Conservation (phyloP, 805 yeast genomes). For the Candida michaelii region DNA sequence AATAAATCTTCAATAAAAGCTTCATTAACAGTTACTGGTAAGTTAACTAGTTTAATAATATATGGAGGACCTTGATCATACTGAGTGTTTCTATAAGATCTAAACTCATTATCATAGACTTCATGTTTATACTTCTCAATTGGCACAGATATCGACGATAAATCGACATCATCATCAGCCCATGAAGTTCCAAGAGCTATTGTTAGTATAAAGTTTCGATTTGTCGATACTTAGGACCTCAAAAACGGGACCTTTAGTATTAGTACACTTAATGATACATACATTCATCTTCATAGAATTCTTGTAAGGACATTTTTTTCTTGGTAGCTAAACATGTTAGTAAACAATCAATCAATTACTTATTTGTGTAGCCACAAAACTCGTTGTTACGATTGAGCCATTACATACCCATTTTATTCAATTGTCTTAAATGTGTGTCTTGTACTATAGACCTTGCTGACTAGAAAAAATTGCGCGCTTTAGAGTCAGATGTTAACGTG, state of each 20-base stretch:
- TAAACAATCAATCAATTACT: background rate
- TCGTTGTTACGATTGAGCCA: background rate
- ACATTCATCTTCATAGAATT: slow-evolving; percentile 46
- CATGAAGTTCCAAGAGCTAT: slow-evolving; percentile 47
- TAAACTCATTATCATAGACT: slow-evolving; percentile 1
- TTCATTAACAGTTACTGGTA: slow-evolving; percentile 56
- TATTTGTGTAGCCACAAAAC: background rate
- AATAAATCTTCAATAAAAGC: slow-evolving; percentile 58
- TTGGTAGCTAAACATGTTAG: slow-evolving; percentile 29
- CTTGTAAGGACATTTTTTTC: slow-evolving; percentile 44
- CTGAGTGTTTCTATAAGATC: background rate
- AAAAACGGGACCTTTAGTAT: background rate
- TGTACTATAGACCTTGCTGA: slow-evolving; percentile 3
- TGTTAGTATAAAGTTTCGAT: slow-evolving; percentile 5
- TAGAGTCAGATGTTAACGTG: background rate
- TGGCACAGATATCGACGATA: slow-evolving; percentile 46
- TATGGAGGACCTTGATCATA: slow-evolving; percentile 53
- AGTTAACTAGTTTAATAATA: slow-evolving; percentile 59
- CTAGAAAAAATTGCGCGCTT: slow-evolving; percentile 3
- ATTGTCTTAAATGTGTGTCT: background rate
- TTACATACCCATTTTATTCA: slow-evolving; percentile 15
- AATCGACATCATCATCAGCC: slow-evolving; percentile 48
- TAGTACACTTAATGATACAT: slow-evolving; percentile 27
- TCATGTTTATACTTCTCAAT: slow-evolving; percentile 29
- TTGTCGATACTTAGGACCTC: too few relatives aligned